Evolutionary conservation across 2,329 filamentous ascomycete species (phyloP), one percentile per base, ranked within the genome.

Genomic region (Diatrype stigma): DNA sequence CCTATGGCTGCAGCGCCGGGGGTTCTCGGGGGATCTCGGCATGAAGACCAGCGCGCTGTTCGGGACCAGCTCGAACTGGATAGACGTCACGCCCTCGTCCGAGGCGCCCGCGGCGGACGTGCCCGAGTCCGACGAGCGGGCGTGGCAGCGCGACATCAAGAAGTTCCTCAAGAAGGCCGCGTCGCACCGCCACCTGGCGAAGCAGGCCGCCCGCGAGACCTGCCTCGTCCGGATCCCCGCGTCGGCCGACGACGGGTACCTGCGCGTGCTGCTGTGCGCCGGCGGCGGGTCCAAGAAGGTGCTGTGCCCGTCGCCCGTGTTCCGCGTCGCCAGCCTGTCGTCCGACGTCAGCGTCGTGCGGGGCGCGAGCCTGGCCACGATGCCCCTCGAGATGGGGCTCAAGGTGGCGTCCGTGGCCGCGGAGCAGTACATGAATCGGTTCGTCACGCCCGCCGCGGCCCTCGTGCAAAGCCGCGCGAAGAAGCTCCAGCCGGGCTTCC

Each of bases 1-100:
- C 0, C 63, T 89, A 14, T 89, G 84, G 82, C 69, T 89, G 23
- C 86, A 89, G 68, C 77, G 77, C 52, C 85, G 84, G 56, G 86
- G 86, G 2, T 87, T 75, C 69, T 83, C 82, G 0, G 86, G 86
- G 4, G 84, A 85, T 60, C 76, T 84, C 46, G 86, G 86, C 17
- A 86, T 89, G 80, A 76, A 76, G 6, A 70, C 84, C 26, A 86
- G 86, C 62, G 79, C 84, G 0, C 65, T 88, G 1, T 68, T 88
- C 34, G 79, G 84, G 7, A 74, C 78, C 0, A 80, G 76, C 12
- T 73, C 75, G 7, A 74, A 70, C 58, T 89, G 86, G 86, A 71
- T 89, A 12, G 78, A 89, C 51, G 85, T 89, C 2, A 89, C 86
- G 0, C 86, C 86, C 0, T 70, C 71, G 0, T 66, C 73, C 2